Evolutionary conservation across 192 early-diverging fungal species (phyloP).

Genomic region (Coemansia sp.): DNA sequence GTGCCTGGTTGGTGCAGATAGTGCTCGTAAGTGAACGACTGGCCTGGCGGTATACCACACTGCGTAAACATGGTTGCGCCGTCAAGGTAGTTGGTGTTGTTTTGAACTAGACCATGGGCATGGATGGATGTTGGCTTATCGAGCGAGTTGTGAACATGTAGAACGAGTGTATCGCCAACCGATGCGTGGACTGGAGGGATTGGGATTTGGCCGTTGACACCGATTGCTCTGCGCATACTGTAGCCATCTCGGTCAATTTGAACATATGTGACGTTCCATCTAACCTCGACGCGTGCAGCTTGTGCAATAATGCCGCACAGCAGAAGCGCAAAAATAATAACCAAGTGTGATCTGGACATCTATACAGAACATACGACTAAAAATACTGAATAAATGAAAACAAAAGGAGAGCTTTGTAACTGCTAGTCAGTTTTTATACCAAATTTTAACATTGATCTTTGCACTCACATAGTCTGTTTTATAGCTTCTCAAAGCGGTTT

Average conservation of each 20-base stretch:
- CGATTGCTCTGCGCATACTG: slow-evolving; percentile 57
- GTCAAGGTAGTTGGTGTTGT: slow-evolving; percentile 62
- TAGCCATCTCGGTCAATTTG: slow-evolving; percentile 61
- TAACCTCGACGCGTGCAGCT: too few relatives aligned
- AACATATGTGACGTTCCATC: slow-evolving; percentile 66
- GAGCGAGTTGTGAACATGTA: slow-evolving; percentile 52
- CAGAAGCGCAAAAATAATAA: too few relatives aligned
- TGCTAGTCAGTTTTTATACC: too few relatives aligned
- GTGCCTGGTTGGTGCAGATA: slow-evolving; percentile 66
- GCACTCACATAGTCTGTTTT: too few relatives aligned
- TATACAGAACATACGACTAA: too few relatives aligned
- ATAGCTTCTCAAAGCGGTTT: too few relatives aligned
- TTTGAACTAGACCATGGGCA: slow-evolving; percentile 76
- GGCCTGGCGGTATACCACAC: slow-evolving; percentile 68
- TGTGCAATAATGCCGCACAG: too few relatives aligned
- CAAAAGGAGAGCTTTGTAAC: too few relatives aligned
- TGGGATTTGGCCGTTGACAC: slow-evolving; percentile 60
- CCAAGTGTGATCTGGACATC: too few relatives aligned
- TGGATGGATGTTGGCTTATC: slow-evolving; percentile 62
- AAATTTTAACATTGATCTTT: too few relatives aligned
- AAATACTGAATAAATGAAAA: too few relatives aligned
- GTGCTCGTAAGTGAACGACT: slow-evolving; percentile 64
- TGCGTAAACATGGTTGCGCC: slow-evolving; percentile 65
- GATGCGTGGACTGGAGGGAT: slow-evolving; percentile 34
- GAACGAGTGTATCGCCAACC: slow-evolving; percentile 17